Percentiles rank a stretch among this genome's conserved stretches.
Evolutionary conservation across 1,139 yeast genomes (phyloP).

Genomic region (Yamadazyma buinensis): DNA sequence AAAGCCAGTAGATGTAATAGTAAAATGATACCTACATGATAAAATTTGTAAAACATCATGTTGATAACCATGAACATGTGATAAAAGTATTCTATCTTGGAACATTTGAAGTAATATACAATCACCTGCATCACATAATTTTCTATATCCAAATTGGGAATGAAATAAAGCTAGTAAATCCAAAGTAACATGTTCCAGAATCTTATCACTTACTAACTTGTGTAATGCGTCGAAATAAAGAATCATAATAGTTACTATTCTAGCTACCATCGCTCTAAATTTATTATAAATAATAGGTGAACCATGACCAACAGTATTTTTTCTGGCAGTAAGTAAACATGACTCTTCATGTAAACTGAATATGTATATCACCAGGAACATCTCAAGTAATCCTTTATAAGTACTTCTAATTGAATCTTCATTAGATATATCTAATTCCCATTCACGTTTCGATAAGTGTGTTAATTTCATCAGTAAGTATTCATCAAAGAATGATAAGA

Average conservation of each 20-base stretch:
- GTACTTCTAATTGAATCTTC: neutral
- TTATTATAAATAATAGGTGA: conserved; percentile 33
- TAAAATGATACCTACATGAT: conserved; percentile 72
- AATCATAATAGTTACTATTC: conserved; percentile 37
- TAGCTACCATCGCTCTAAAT: conserved; percentile 51
- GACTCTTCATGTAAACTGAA: conserved; percentile 51
- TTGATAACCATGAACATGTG: conserved; percentile 37
- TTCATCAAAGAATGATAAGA: conserved; percentile 32
- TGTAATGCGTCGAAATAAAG: conserved; percentile 24
- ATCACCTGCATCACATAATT: conserved; percentile 62
- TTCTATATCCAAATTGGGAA: conserved; percentile 65
- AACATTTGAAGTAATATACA: conserved; percentile 63
- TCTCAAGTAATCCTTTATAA: conserved; percentile 18
- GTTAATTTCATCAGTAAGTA: conserved; percentile 21
- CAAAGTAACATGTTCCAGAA: neutral
- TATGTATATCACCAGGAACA: conserved; percentile 39
- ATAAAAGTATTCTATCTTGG: conserved; percentile 49
- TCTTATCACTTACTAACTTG: neutral
- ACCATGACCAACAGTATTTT: conserved; percentile 24
- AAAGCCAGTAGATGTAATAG: conserved; percentile 54
- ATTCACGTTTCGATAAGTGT: conserved; percentile 15
- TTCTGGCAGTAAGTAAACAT: conserved; percentile 34
- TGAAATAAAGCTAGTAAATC: conserved; percentile 56
- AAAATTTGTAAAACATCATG: conserved; percentile 68
- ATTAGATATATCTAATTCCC: conserved; percentile 17